Base-by-base conservation (phyloP, 257 asterid genomes). In the Petunia axillaris region DNA sequence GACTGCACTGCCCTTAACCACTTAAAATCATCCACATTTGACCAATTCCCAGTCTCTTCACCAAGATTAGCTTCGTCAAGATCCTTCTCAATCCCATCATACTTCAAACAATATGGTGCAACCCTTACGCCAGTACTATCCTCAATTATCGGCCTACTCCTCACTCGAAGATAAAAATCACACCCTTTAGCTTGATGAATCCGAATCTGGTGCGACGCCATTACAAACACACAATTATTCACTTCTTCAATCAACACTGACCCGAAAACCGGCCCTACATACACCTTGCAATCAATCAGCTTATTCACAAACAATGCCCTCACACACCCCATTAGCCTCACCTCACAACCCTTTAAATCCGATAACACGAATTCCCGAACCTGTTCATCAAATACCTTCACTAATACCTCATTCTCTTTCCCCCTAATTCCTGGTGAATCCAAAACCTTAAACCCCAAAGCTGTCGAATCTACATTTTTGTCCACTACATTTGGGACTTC, bases 111-210 rank as follows among this genome's bases (percentile, higher is more conserved):
- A 81, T 89, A 93, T 0, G 98, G 97, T 46, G 96, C 96, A 84
- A 93, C 89, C 67, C 93, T 85, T 79, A 90, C 91, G 75, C 91
- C 91, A 64, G 35, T 75, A 78, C 97, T 68, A 66, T 94, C 95
- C 89, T 94, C 98, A 68, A 94, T 91, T 70, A 93, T 93, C n/a
- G 98, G 97, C 77, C 97, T 91, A 85, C 98, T 94, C 87, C 98
- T 87, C 46, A 80, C 95, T 8, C 97, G 87, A 78, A 91, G 90
- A 83, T 94, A 90, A 82, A 93, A 94, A 85, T 89, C 96, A 54
- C 98, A 94, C 9, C 81, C 73, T 78, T 87, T 89, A 2, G 96
- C 94, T 55, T 89, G 85, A 76, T 94, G 98, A 83, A 94, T 91
- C 82, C 97, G 88, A 63, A 94, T 94, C 84, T 93, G 97, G 81